Base-by-base conservation (phyloP, 192 early-diverging fungal species). In the Backusella circina region DNA sequence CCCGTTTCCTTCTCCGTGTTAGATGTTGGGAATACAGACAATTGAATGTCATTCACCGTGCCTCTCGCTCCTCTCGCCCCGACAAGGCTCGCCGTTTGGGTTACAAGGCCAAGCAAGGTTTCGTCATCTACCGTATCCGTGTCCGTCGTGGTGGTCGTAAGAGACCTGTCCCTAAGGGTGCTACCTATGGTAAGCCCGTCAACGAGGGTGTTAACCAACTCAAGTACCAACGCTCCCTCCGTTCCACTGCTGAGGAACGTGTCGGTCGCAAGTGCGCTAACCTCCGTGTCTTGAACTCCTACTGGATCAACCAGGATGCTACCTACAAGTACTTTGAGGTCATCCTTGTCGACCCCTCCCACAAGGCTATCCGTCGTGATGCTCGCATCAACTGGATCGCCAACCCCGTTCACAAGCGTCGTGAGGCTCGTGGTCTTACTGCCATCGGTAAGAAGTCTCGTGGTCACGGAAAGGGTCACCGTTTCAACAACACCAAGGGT, bases 61-160 rank as follows among this genome's bases (percentile, higher is more conserved):
- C 96, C 33, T 96, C 96, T 72, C 95, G 96, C 82, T 95, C 97
- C 69, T 96, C 96, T 77, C 96, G 96, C 84, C 96, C 96, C 75
- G 95, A 98, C 86, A 98, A 98, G 91, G 97, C 97, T 44, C 95
- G 97, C 86, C 95, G 97, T 85, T 90, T 99, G 73, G 97, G 97
- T 78, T 99, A 99, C 93, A 99, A 99, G 90, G 97, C 97, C 89
- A 99, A 99, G 91, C 97, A 98, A 90, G 97, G 97, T 83, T 99
- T 93, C 86, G 95, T 99, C 80, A 91, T 99, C 88, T 99, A 99
- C 92, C 93, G 96, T 83, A 90, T 99, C 80, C 96, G 97, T 83
- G 95, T 99, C 75, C 95, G 97, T 83, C 95, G 97, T 88, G 97
- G 97, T 90, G 91, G 92, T 88, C 96, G 97, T 88, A 99, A 99